Evolutionary conservation across 2,329 filamentous ascomycete species (phyloP), one percentile per base, ranked within the genome.

Genomic region (Clarireedia paspali): DNA sequence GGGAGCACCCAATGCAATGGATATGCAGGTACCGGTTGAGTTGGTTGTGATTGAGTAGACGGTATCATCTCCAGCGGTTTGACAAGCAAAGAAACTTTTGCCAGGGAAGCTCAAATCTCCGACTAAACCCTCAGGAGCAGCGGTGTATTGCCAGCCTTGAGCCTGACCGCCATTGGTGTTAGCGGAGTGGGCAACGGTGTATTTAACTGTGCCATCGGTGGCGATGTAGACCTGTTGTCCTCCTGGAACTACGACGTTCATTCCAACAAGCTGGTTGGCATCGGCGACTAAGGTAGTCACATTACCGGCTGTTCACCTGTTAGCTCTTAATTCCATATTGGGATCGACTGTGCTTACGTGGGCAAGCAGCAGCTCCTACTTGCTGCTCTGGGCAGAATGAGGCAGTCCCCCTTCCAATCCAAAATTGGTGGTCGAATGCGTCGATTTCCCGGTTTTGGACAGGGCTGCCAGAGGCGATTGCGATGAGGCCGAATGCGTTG

Each of bases 391-490:
- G 56, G 47, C 56, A 58, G 56, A 48, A 45, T 20, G 56, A 27
- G 10, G 56, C 7, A 17, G 56, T 39, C 0, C 10, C 4, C 42
- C 52, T 58, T 45, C 56, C 56, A 6, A 58, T 56, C 15, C 27
- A 58, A 36, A 58, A 45, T n/a, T n/a, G n/a, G n/a, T n/a, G n/a
- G n/a, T n/a, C n/a, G 17, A 1, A 20, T 20, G 17, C 17, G 17
- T n/a, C n/a, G n/a, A n/a, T n/a, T n/a, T n/a, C n/a, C n/a, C n/a
- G n/a, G n/a, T n/a, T n/a, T n/a, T n/a, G n/a, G n/a, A n/a, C n/a
- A n/a, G n/a, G n/a, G n/a, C 7, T 36, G 15, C 52, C 53, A 1
- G 51, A 49, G n/a, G n/a, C n/a, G 40, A 54, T 51, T 27, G 75
- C 1, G 23, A 56, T 20, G 7, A 58, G 40, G 3, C 30, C 12